phyloP scores from a whole-genome alignment of 2,329 filamentous ascomycete species.

The Ustulina deusta region DNA sequence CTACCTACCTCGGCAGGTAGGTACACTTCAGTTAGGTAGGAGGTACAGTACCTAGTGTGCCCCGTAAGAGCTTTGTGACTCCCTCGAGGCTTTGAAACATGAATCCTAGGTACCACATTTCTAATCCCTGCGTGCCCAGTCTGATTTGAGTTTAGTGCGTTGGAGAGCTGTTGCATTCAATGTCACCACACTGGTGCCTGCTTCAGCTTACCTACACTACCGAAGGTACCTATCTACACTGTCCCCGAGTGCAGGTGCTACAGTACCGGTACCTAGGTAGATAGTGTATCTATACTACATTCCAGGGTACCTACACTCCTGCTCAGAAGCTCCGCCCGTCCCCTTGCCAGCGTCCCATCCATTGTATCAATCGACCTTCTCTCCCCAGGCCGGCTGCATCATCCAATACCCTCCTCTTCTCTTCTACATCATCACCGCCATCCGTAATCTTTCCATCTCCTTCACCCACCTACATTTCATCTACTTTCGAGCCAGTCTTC shows the following conservation, averaged over 20 bases:
- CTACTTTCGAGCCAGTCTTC: background rate
- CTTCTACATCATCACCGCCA: constrained; percentile 32
- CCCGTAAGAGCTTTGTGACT: constrained; percentile 1
- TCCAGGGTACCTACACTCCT: background rate
- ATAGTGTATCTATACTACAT: background rate
- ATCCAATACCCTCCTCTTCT: constrained; percentile 21
- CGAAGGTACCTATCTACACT: background rate
- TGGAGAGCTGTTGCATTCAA: constrained; percentile 24
- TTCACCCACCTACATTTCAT: constrained; percentile 11
- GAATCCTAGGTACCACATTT: constrained; percentile 9
- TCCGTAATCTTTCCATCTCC: constrained; percentile 15
- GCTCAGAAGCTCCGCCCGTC: constrained; percentile 31
- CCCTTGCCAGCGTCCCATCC: constrained; percentile 22
- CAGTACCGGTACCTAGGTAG: background rate
- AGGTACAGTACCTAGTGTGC: no score
- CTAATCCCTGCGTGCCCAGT: constrained; percentile 1
- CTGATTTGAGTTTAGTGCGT: constrained; percentile 37
- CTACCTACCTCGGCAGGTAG: no score
- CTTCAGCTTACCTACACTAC: background rate
- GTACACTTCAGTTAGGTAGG: no score
- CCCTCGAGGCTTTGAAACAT: constrained; percentile 28
- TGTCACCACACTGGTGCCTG: constrained; percentile 32
- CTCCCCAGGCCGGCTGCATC: constrained; percentile 39
- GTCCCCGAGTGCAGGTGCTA: no score
- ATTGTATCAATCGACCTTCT: constrained; percentile 27